These are phyloP conservation scores for Eleusine indica DNA, from an alignment of 176 grass and related monocot genomes.

Conservation along the genomic window DNA sequence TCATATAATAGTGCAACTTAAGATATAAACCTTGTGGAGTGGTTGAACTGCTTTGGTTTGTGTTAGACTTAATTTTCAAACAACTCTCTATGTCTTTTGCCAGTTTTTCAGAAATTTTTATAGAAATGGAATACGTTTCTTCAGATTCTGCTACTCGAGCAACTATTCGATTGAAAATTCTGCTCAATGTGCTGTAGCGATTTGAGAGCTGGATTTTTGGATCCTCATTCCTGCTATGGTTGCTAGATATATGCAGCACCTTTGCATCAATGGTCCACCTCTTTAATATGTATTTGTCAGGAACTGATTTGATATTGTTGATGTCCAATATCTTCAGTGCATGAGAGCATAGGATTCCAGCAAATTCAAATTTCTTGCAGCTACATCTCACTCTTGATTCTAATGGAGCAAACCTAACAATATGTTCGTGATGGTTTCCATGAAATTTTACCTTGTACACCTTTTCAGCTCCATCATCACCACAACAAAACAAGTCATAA, in stretches of 20 bases:
- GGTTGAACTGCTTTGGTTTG: not conserved
- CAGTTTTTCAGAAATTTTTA: not conserved
- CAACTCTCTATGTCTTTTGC: too few relatives aligned
- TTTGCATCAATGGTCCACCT: slow-evolving; percentile 27
- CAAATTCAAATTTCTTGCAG: slow-evolving; percentile 28
- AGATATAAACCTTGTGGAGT: not conserved
- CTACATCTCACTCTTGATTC: not conserved
- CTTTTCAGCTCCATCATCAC: too few relatives aligned
- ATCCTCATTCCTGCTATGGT: not conserved
- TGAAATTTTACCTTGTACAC: too few relatives aligned
- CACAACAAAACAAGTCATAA: too few relatives aligned
- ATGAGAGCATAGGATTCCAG: not conserved
- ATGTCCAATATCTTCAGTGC: slow-evolving; percentile 24
- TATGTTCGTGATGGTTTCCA: not conserved
- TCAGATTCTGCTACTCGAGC: not conserved
- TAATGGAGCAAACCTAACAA: not conserved
- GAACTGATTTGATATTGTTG: slow-evolving; percentile 16
- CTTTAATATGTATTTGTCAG: not conserved
- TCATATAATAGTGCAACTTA: not conserved
- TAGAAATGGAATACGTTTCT: slow-evolving; percentile 22
- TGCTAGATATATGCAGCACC: not conserved
- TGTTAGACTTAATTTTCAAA: not conserved
- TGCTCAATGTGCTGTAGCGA: not conserved
- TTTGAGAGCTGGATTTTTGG: not conserved
- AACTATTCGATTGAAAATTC: not conserved